Percentiles rank a stretch among this genome's conserved stretches.
Conservation (phyloP, 495 filamentous ascomycete genomes). For the Hypoxylon trugodes region DNA sequence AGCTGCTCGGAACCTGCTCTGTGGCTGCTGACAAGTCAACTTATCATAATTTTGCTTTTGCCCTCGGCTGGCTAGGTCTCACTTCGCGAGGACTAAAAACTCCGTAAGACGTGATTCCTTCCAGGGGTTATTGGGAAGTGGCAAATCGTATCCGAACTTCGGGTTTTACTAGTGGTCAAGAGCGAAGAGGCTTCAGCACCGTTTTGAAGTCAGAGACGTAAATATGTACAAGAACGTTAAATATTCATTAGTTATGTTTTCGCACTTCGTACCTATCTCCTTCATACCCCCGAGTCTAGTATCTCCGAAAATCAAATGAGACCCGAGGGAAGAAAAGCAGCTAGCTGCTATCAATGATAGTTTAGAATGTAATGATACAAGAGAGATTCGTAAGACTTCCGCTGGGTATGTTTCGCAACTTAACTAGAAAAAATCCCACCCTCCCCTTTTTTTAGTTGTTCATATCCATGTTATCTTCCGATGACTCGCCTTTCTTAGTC, state of each 20-base stretch:
- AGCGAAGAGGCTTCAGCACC: background rate
- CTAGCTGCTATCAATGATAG: conserved; percentile 45
- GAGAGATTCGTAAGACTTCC: conserved; percentile 27
- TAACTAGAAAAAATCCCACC: conserved; percentile 1
- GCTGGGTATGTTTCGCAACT: background rate
- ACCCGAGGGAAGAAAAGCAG: conserved; percentile 27
- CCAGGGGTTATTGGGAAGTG: no score
- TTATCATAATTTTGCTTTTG: no score
- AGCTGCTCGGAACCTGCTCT: no score
- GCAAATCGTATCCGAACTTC: no score
- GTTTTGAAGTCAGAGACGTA: background rate
- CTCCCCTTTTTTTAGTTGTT: conserved; percentile 3
- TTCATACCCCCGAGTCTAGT: conserved; percentile 5
- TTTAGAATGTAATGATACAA: conserved; percentile 49
- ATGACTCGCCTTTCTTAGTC: background rate
- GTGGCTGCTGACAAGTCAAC: no score
- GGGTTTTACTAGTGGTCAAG: no score
- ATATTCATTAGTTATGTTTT: conserved; percentile 29
- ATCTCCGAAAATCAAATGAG: conserved; percentile 13
- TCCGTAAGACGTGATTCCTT: no score
- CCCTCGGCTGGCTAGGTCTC: no score
- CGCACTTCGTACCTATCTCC: conserved; percentile 14
- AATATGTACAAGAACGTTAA: conserved; percentile 34
- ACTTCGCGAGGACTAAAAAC: no score
- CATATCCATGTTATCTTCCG: background rate